A percentile compares a stretch with the other conserved stretches of the same genome.
phyloP scores from a whole-genome alignment of 768 basidiomycete genomes.

The Boletellus emodensis region DNA sequence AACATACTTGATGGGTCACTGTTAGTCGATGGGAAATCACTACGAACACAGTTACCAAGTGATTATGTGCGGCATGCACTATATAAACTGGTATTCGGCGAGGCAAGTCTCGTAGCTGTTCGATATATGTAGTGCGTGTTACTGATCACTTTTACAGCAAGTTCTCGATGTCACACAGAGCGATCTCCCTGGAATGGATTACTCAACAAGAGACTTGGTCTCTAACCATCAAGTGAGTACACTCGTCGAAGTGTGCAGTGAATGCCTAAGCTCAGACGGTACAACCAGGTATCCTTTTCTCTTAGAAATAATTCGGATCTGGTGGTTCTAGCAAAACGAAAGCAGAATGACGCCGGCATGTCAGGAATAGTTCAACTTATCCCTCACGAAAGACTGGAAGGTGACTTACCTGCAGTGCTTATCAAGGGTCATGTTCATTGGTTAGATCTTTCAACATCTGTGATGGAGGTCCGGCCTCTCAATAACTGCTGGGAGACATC shows the following conservation, averaged over 20 bases:
- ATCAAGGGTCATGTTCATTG: conserved; percentile 22
- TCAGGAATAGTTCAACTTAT: conserved; percentile 15
- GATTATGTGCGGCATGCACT: too few species aligned
- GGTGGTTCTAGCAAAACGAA: conserved; percentile 13
- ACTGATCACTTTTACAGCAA: neutral
- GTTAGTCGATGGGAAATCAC: conserved; percentile 20
- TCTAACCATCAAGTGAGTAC: neutral
- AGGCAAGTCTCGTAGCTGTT: conserved; percentile 4
- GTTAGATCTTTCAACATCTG: conserved; percentile 19
- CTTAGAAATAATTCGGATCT: conserved; percentile 10
- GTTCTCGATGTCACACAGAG: neutral
- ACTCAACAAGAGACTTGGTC: neutral
- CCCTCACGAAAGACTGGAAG: conserved; percentile 12
- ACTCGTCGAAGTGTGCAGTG: neutral
- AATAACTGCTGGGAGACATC: conserved; percentile 17
- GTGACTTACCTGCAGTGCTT: conserved; percentile 11
- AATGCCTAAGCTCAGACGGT: neutral
- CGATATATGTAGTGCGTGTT: neutral
- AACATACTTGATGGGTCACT: conserved; percentile 35
- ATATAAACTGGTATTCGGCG: conserved; percentile 20
- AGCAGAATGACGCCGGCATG: neutral
- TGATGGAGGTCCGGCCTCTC: conserved; percentile 25
- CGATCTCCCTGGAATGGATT: neutral
- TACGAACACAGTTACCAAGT: conserved; percentile 14
- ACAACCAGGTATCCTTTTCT: neutral